Conservation (phyloP, 768 basidiomycete genomes). For the Termitomyces sp. region DNA sequence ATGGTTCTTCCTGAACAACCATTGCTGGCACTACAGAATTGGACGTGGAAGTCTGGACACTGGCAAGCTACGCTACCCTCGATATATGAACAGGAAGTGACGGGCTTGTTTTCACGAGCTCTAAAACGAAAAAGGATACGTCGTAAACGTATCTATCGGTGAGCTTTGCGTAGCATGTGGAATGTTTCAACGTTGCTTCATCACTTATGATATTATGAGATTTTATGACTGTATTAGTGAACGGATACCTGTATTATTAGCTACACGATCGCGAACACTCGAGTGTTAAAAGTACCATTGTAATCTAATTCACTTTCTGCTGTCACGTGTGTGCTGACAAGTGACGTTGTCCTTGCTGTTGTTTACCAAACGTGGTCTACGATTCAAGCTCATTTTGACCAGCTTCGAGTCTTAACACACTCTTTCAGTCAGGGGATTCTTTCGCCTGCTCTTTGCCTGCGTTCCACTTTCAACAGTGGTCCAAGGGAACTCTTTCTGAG, state of each 20-base stretch:
- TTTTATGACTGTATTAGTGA: not conserved
- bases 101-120: constrained; percentile 36
- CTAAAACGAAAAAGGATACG: constrained; percentile 13
- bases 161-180: not conserved
- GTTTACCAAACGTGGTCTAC: not conserved
- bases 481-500: not conserved
- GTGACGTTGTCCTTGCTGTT: constrained; percentile 4
- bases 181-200: not conserved
- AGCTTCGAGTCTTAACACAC: not conserved
- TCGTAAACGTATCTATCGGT: constrained; percentile 2
- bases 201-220: not conserved
- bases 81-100: constrained; percentile 39
- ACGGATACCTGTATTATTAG: not conserved
- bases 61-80: constrained; percentile 47
- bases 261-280: not conserved
- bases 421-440: not conserved
- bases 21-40: not conserved
- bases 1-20: not conserved
- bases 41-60: constrained; percentile 35
- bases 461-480: constrained; percentile 6
- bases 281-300: not conserved
- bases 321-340: not conserved
- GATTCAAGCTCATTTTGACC: not conserved
- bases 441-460: not conserved
- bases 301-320: not conserved